These are phyloP conservation scores for Citrullus amarus DNA, from an alignment of 306 rosid genomes.

Conservation along the genomic window DNA sequence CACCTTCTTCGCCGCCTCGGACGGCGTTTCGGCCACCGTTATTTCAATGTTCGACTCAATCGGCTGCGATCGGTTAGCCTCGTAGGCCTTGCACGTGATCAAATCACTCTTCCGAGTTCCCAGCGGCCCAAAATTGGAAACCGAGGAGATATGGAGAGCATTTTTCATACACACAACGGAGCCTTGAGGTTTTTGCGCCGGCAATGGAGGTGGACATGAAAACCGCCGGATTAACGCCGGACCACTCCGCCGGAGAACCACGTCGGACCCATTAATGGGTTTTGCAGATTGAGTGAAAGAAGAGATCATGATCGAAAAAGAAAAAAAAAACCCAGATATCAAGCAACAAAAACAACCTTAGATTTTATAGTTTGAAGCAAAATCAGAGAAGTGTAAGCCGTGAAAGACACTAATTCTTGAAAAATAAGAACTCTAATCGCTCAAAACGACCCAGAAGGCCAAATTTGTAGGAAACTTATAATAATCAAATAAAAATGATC, in stretches of 20 bases:
- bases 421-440: background rate
- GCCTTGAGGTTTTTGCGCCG: background rate
- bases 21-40: slow-evolving; percentile 11
- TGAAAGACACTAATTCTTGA: background rate
- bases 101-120: background rate
- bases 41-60: slow-evolving; percentile 25
- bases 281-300: slow-evolving; percentile 20
- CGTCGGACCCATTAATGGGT: slow-evolving; percentile 15
- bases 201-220: background rate
- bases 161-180: background rate
- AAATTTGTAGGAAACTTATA: background rate
- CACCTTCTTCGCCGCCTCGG: slow-evolving; percentile 64
- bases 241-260: slow-evolving; percentile 13
- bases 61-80: slow-evolving; percentile 39
- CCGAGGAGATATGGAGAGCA: background rate
- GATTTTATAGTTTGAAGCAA: background rate
- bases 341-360: background rate
- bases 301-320: slow-evolving; percentile 27
- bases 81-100: slow-evolving; percentile 10
- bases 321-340: background rate
- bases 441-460: background rate
- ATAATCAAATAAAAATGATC: background rate
- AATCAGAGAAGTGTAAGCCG: background rate
- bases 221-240: background rate
- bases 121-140: background rate